These are phyloP conservation scores for Phytophthora idaei DNA, from an alignment of 352 stramenopile species.

Conservation along the genomic window DNA sequence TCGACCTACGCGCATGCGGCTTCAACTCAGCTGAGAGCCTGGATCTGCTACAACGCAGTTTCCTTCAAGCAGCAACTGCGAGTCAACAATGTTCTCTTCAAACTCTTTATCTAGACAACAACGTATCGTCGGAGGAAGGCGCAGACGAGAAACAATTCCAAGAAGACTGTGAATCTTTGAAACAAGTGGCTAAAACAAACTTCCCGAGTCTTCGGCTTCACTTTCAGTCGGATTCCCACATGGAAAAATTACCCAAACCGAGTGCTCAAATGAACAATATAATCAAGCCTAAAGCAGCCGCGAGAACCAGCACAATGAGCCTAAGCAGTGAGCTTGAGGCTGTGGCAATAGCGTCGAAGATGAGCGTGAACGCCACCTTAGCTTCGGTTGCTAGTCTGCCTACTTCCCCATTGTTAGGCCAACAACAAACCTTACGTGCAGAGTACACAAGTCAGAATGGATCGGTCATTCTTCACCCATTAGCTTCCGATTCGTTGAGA, in stretches of 20 bases:
- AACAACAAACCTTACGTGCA: conserved; percentile 3
- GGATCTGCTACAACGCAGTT: conserved; percentile 29
- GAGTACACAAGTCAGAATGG: conserved; percentile 10
- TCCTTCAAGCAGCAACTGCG: conserved; percentile 33
- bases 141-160: conserved; percentile 6
- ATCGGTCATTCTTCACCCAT: conserved; percentile 15
- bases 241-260: background rate
- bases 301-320: background rate
- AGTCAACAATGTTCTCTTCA: conserved; percentile 28
- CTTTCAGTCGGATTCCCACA: conserved; percentile 20
- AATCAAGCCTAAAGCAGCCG: background rate
- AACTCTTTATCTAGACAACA: conserved; percentile 23
- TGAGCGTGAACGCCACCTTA: conserved; percentile 28
- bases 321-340: conserved; percentile 25
- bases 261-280: background rate
- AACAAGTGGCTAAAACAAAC: conserved; percentile 17
- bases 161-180: conserved; percentile 15
- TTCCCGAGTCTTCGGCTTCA: conserved; percentile 23
- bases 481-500: conserved; percentile 5
- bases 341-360: conserved; percentile 26
- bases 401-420: conserved; percentile 3
- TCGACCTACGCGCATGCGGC: conserved; percentile 44
- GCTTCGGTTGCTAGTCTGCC: conserved; percentile 17
- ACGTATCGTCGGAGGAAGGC: conserved; percentile 1
- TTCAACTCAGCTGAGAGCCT: conserved; percentile 29